These are phyloP conservation scores for Aureobasidium leucospermi DNA, from an alignment of 2,329 filamentous ascomycete species.

Conservation along the genomic window DNA sequence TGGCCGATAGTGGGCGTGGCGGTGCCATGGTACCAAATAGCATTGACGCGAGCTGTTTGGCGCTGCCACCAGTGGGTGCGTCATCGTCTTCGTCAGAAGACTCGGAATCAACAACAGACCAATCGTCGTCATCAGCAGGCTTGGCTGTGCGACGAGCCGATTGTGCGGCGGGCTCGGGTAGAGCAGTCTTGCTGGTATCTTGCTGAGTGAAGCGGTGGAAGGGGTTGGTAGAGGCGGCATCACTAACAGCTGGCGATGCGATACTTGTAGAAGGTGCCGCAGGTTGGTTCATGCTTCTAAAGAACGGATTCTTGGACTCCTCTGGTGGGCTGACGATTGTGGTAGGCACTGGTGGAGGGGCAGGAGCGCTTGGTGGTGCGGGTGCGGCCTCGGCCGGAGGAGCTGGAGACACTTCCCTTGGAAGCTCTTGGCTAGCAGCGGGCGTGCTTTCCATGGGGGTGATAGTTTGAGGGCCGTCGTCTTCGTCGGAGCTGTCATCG, in stretches of 20 bases:
- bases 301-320: conserved; percentile 92
- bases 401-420: conserved; percentile 39
- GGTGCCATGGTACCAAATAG: conserved; percentile 96
- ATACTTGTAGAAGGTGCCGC: conserved; percentile 22
- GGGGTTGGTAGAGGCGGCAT: conserved; percentile 71
- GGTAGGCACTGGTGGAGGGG: conserved; percentile 38
- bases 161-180: conserved; percentile 42
- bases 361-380: conserved; percentile 30
- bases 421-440: conserved; percentile 49
- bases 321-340: conserved; percentile 47
- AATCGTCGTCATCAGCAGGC: conserved; percentile 62
- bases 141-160: conserved; percentile 48
- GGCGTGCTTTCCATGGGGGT: conserved; percentile 55
- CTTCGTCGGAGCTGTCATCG: conserved; percentile 74
- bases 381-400: conserved; percentile 32
- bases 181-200: conserved; percentile 40
- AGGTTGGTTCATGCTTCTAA: conserved; percentile 72
- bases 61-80: conserved; percentile 69
- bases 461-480: conserved; percentile 68
- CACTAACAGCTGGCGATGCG: conserved; percentile 38
- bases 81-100: conserved; percentile 71
- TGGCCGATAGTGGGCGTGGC: conserved; percentile 76
- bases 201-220: conserved; percentile 80
- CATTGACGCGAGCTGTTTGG: conserved; percentile 87
- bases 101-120: conserved; percentile 68